Evolutionary conservation across 2,329 filamentous ascomycete species (phyloP).

Genomic region (Trichoderma arundinaceum): DNA sequence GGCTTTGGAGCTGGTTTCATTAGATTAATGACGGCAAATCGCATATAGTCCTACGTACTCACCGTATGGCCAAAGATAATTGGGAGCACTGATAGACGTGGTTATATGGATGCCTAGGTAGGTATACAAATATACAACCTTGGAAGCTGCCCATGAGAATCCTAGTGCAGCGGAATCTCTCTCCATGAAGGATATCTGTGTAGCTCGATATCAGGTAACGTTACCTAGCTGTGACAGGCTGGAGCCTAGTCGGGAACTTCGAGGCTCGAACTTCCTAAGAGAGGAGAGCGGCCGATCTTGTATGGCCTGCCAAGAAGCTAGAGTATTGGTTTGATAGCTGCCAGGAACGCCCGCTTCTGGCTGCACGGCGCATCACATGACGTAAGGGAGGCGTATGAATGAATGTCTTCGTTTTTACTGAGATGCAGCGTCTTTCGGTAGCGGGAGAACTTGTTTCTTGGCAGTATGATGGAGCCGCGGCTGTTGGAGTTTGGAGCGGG

Average conservation of each 20-base stretch:
- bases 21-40: neutral
- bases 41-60: neutral
- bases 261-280: constrained; percentile 31
- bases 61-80: neutral
- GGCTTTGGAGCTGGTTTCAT: neutral
- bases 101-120: neutral
- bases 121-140: constrained; percentile 17
- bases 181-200: constrained; percentile 2
- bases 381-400: neutral
- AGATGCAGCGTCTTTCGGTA: neutral
- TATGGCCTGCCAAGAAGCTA: constrained; percentile 29
- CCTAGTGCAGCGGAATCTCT: neutral
- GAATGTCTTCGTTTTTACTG: neutral
- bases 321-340: constrained; percentile 1
- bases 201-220: constrained; percentile 27
- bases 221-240: constrained; percentile 29
- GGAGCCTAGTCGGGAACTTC: constrained; percentile 17
- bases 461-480: neutral
- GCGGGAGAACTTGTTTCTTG: no score
- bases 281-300: constrained; percentile 21
- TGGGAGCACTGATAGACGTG: neutral
- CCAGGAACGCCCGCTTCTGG: constrained; percentile 13
- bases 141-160: neutral
- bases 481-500: neutral
- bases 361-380: neutral